These are phyloP conservation scores for Fagus sylvatica DNA, from an alignment of 306 rosid genomes.

Conservation along the genomic window DNA sequence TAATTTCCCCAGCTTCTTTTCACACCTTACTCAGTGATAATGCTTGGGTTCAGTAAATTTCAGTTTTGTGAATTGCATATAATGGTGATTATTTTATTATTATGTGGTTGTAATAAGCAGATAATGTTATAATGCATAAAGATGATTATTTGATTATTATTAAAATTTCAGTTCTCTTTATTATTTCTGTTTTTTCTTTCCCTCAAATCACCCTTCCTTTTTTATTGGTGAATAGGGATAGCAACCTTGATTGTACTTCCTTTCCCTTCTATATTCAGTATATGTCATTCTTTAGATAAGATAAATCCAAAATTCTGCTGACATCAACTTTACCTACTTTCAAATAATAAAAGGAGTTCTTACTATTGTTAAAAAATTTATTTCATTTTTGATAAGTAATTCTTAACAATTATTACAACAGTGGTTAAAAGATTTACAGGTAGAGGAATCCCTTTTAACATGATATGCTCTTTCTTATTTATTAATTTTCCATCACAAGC, in stretches of 20 bases:
- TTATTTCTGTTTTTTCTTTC: not conserved
- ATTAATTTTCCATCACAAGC: not conserved
- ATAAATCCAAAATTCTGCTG: not conserved
- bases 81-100: not conserved
- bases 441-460: not conserved
- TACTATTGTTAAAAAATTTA: not conserved
- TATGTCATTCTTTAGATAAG: not conserved
- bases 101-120: not conserved
- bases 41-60: not conserved
- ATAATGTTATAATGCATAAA: not conserved
- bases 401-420: not conserved
- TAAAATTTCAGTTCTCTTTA: not conserved
- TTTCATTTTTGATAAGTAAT: no score
- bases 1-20: not conserved
- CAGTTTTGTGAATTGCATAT: not conserved
- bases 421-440: not conserved
- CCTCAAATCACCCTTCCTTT: not conserved
- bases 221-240: not conserved
- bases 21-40: not conserved
- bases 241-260: not conserved
- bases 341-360: no score
- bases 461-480: not conserved
- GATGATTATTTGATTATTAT: not conserved
- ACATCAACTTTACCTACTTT: not conserved
- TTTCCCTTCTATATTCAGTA: not conserved